Base-by-base conservation (phyloP, 768 basidiomycete species). In the Amanita muscaria region DNA sequence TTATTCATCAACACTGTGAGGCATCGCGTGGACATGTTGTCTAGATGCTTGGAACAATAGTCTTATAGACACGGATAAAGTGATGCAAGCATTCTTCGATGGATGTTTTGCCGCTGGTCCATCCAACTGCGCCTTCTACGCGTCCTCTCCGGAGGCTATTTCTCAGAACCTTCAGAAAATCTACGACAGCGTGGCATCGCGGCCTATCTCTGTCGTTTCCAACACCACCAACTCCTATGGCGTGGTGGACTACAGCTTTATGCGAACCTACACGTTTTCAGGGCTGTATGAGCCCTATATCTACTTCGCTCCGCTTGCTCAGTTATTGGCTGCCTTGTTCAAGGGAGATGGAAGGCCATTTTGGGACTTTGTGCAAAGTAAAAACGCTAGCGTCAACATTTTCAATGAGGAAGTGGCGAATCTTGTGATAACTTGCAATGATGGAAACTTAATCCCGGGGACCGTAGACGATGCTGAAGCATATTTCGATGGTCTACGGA, bases 51-150 rank as follows among this genome's bases (percentile, higher is more conserved):
- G 65, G 64, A 57, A 56, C 5, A 63, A 59, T 8, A 65, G 65
- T 46, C 56, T 68, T 11, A n/a, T 62, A 1, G 66, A 70, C 40
- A 63, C 68, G 1, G 61, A 66, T 16, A 65, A 68, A 48, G 55
- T 56, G 0, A 51, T 68, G 49, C 49, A 61, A 12, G 42, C 43
- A 4, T 72, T 73, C 50, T 66, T 62, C 44, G 51, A 56, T 3
- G 57, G 56, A 11, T 72, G 70, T 42, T 58, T 59, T 24, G 54
- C 57, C 0, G 69, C 65, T 2, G 71, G 69, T 0, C 64, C 65
- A 0, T 29, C 44, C 5, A 42, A 33, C n/a, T 72, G 70, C 46
- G 41, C 64, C 4, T 69, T 72, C 55, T 67, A 63, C 52, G 63
- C 67, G 5, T 57, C 65, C 0, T 61, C 60, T 1, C 51, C 69